Conservation (phyloP, 2,329 filamentous ascomycete genomes). For the Rasamsonia emersonii region DNA sequence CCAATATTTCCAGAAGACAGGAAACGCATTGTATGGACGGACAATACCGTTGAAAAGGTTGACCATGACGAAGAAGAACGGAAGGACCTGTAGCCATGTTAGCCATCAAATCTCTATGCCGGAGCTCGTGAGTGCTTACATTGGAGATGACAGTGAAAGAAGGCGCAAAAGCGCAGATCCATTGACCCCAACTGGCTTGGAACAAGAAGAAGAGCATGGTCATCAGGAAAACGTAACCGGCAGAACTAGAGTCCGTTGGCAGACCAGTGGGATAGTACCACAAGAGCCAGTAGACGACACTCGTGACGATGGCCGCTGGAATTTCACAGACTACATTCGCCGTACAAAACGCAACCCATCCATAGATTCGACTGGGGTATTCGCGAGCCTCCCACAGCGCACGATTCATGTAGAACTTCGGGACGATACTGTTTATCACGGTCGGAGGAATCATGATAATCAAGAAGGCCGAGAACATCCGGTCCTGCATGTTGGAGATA, state of each 20-base stretch:
- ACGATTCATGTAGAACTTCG: constrained; percentile 70
- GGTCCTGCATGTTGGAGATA: constrained; percentile 63
- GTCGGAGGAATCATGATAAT: constrained; percentile 60
- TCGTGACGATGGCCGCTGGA: constrained; percentile 56
- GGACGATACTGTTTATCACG: constrained; percentile 63
- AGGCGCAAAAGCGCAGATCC: constrained; percentile 75
- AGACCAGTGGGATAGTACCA: constrained; percentile 73
- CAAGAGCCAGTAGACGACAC: constrained; percentile 60
- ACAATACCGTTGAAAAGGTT: constrained; percentile 70
- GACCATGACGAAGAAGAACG: constrained; percentile 76
- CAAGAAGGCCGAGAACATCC: constrained; percentile 66
- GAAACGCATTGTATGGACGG: constrained; percentile 55
- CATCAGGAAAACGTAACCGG: constrained; percentile 74
- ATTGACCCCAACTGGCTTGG: constrained; percentile 68
- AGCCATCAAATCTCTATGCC: constrained; percentile 1
- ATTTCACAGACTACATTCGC: constrained; percentile 67
- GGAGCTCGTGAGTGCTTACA: constrained; percentile 12
- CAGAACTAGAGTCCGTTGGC: constrained; percentile 53
- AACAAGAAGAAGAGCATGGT: constrained; percentile 69
- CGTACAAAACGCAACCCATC: constrained; percentile 67
- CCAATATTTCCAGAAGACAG: constrained; percentile 66
- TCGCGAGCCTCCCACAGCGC: constrained; percentile 66
- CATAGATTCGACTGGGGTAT: constrained; percentile 65
- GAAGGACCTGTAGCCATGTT: constrained; percentile 43
- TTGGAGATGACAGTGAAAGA: constrained; percentile 72